A percentile compares a stretch with the other conserved stretches of the same genome.
Evolutionary conservation across 345 rosid species (phyloP).

Genomic region (Brassica cretica): DNA sequence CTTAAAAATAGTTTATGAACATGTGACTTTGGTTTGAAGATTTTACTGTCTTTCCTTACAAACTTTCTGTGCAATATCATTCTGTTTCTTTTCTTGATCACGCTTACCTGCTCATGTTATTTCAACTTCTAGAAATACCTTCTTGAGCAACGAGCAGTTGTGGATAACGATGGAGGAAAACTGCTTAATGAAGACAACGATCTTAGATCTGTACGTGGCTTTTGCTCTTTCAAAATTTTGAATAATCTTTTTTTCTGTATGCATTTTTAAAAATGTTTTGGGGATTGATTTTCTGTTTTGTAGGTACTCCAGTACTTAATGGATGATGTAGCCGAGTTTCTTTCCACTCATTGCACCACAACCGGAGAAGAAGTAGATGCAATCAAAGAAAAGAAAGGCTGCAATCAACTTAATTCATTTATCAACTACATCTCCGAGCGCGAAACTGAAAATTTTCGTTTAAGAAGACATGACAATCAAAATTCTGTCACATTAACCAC

Average conservation of each 20-base stretch:
- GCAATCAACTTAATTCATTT: slow-evolving; percentile 60
- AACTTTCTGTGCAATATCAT: slow-evolving; percentile 5
- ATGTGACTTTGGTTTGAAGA: slow-evolving; percentile 4
- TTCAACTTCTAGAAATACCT: slow-evolving; percentile 68
- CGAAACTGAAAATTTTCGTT: slow-evolving; percentile 70
- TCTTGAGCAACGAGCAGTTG: slow-evolving; percentile 86
- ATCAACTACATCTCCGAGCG: slow-evolving; percentile 62
- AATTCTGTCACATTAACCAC: slow-evolving; percentile 91
- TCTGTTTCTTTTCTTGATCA: neutral
- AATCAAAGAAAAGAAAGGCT: slow-evolving; percentile 54
- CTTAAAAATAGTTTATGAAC: slow-evolving; percentile 3
- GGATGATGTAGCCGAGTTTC: slow-evolving; percentile 81
- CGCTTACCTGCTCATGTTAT: slow-evolving; percentile 3
- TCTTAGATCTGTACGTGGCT: slow-evolving; percentile 80
- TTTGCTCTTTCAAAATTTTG: slow-evolving; percentile 23
- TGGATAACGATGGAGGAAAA: slow-evolving; percentile 80
- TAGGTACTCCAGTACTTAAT: slow-evolving; percentile 89
- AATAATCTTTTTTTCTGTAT: neutral
- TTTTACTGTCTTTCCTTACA: neutral
- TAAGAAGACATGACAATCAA: slow-evolving; percentile 68
- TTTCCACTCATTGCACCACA: slow-evolving; percentile 48
- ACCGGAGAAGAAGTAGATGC: slow-evolving; percentile 42
- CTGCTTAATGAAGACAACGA: slow-evolving; percentile 93
- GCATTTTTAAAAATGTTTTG: slow-evolving; percentile 11
- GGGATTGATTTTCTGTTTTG: slow-evolving; percentile 31